Evolutionary conservation across 2,329 filamentous ascomycete species (phyloP).

Genomic region (Parastagonospora nodorum): DNA sequence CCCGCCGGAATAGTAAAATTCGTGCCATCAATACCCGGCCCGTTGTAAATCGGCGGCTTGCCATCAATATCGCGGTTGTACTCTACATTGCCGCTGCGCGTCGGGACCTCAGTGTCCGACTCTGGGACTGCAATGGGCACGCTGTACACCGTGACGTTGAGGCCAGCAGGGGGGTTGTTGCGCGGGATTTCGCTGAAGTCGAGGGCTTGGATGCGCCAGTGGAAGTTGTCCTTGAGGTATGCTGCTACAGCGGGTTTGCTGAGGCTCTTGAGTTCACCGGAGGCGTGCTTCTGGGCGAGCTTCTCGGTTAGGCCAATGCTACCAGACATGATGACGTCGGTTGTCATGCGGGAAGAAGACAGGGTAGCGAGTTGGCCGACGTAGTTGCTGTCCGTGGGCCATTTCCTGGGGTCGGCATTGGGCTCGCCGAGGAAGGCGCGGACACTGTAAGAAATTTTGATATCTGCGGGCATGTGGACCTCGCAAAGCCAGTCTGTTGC

Average conservation of each 20-base stretch:
- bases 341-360: conserved; percentile 43
- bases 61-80: conserved; percentile 34
- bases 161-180: conserved; percentile 28
- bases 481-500: conserved; percentile 36
- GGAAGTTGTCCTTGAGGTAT: conserved; percentile 36
- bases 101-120: conserved; percentile 31
- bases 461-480: conserved; percentile 40
- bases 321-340: conserved; percentile 47
- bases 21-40: conserved; percentile 18
- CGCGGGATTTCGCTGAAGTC: conserved; percentile 37
- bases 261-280: conserved; percentile 33
- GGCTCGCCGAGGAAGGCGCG: conserved; percentile 39
- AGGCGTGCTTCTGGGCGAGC: conserved; percentile 31
- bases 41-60: conserved; percentile 28
- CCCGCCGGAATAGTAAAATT: conserved; percentile 16
- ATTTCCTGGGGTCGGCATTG: conserved; percentile 26
- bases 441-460: conserved; percentile 38
- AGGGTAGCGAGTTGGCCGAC: conserved; percentile 49
- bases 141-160: conserved; percentile 36
- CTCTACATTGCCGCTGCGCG: conserved; percentile 25
- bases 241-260: conserved; percentile 23
- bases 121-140: conserved; percentile 30
- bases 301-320: conserved; percentile 48
- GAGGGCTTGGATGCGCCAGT: conserved; percentile 38
- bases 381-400: conserved; percentile 48